These are phyloP conservation scores for Hypoxylon fragiforme DNA, from an alignment of 495 filamentous ascomycete species.

Conservation along the genomic window DNA sequence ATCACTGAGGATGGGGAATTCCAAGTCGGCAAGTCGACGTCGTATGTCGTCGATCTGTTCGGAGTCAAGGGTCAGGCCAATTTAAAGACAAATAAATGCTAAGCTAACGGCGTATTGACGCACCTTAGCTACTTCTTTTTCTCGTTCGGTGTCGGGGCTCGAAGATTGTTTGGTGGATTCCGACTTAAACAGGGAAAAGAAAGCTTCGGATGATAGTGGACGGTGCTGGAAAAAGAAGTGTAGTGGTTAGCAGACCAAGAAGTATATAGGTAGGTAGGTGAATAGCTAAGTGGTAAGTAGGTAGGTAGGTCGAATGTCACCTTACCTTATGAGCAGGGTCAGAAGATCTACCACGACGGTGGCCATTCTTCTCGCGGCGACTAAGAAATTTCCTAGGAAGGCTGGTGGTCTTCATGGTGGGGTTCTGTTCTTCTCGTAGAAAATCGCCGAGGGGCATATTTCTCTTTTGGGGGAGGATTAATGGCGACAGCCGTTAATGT, in stretches of 20 bases:
- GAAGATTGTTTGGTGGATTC: constrained; percentile 55
- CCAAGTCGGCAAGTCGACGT: constrained; percentile 53
- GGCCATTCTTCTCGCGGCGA: constrained; percentile 67
- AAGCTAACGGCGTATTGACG: background rate
- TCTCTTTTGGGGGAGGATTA: background rate
- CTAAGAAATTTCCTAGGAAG: constrained; percentile 64
- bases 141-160: constrained; percentile 57
- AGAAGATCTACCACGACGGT: constrained; percentile 53
- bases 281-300: constrained; percentile 19
- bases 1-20: constrained; percentile 59
- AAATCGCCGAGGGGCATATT: constrained; percentile 20
- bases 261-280: constrained; percentile 19
- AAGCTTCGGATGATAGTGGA: constrained; percentile 44
- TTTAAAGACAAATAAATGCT: constrained; percentile 4
- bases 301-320: constrained; percentile 24
- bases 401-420: constrained; percentile 41
- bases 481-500: constrained; percentile 12
- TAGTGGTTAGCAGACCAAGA: constrained; percentile 28
- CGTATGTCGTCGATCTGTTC: constrained; percentile 60
- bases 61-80: constrained; percentile 12
- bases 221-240: constrained; percentile 39
- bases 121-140: constrained; percentile 49
- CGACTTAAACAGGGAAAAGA: constrained; percentile 59
- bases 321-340: constrained; percentile 54
- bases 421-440: constrained; percentile 23